phyloP scores from a whole-genome alignment of 2,329 filamentous ascomycete genomes.

The Lachnellula willkommii region DNA sequence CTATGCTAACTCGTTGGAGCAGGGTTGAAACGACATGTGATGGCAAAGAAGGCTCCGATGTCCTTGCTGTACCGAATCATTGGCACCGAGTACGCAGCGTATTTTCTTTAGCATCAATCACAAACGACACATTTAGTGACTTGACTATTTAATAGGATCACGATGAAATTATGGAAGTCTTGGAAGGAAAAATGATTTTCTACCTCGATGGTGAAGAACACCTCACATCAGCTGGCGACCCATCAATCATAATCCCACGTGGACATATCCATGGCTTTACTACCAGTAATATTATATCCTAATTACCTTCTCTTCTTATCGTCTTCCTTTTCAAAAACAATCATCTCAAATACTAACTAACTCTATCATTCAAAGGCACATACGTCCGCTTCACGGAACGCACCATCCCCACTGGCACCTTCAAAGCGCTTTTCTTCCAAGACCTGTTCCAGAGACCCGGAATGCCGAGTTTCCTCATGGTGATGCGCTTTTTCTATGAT shows the following conservation, averaged over 20 bases:
- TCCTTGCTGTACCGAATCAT: slow-evolving; percentile 6
- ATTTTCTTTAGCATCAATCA: not conserved
- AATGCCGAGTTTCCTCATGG: slow-evolving; percentile 1
- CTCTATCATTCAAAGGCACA: not conserved
- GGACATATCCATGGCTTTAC: slow-evolving; percentile 8
- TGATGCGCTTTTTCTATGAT: slow-evolving; percentile 8
- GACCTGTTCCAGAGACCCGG: slow-evolving; percentile 7
- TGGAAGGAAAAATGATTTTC: slow-evolving; percentile 6
- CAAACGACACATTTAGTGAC: not conserved
- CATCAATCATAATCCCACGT: slow-evolving; percentile 5
- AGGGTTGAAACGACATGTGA: slow-evolving; percentile 6
- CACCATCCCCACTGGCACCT: slow-evolving; percentile 4
- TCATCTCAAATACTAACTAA: not conserved
- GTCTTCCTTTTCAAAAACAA: not conserved
- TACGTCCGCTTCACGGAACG: slow-evolving; percentile 1
- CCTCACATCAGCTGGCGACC: slow-evolving; percentile 5
- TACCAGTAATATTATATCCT: not conserved
- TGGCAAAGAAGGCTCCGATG: slow-evolving; percentile 6
- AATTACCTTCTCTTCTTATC: not conserved
- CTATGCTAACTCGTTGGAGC: too few species aligned
- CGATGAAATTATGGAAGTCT: slow-evolving; percentile 13
- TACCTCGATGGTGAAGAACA: slow-evolving; percentile 10
- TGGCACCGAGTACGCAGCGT: slow-evolving; percentile 4
- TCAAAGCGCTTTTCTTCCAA: slow-evolving; percentile 13
- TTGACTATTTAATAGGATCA: not conserved